Percentiles rank a stretch among this genome's conserved stretches.
Conservation (phyloP, 805 yeast genomes). For the Candida pseudoglaebosa region DNA sequence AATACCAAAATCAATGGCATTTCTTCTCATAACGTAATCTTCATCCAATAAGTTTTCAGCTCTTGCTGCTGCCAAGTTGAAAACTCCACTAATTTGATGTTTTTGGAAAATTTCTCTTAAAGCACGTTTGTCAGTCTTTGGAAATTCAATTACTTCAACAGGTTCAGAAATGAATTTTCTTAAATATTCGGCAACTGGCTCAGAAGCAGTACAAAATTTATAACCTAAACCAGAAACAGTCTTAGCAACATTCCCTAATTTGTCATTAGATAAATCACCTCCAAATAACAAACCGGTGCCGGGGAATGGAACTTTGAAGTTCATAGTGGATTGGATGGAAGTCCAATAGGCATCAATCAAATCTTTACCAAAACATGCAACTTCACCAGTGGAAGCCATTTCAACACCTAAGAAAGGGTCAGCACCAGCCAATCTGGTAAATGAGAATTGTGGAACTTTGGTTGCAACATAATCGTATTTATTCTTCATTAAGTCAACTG, state of each 20-base stretch:
- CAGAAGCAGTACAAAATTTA: conserved; percentile 74
- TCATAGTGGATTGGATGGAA: conserved; percentile 94
- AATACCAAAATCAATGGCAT: conserved; percentile 96
- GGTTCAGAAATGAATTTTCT: conserved; percentile 40
- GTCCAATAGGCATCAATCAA: conserved; percentile 95
- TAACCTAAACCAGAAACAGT: conserved; percentile 72
- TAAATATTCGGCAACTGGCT: conserved; percentile 68
- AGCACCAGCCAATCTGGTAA: conserved; percentile 98
- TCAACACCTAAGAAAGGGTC: conserved; percentile 99
- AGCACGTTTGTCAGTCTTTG: conserved; percentile 88
- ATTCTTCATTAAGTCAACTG: conserved; percentile 77
- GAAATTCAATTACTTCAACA: conserved; percentile 77
- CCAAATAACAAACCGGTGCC: conserved; percentile 90
- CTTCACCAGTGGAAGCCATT: conserved; percentile 99
- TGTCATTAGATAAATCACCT: conserved; percentile 76
- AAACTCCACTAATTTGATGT: conserved; percentile 79
- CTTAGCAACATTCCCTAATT: conserved; percentile 70
- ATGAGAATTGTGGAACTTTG: conserved; percentile 97
- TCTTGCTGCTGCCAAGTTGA: conserved; percentile 86
- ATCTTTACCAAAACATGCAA: conserved; percentile 92
- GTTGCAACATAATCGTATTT: conserved; percentile 62
- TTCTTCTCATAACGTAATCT: conserved; percentile 98
- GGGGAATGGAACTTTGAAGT: conserved; percentile 90
- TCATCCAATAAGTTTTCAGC: conserved; percentile 82
- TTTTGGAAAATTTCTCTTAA: conserved; percentile 90